These are phyloP conservation scores for Lactifluus volemus DNA, from an alignment of 768 basidiomycete species.

Conservation along the genomic window DNA sequence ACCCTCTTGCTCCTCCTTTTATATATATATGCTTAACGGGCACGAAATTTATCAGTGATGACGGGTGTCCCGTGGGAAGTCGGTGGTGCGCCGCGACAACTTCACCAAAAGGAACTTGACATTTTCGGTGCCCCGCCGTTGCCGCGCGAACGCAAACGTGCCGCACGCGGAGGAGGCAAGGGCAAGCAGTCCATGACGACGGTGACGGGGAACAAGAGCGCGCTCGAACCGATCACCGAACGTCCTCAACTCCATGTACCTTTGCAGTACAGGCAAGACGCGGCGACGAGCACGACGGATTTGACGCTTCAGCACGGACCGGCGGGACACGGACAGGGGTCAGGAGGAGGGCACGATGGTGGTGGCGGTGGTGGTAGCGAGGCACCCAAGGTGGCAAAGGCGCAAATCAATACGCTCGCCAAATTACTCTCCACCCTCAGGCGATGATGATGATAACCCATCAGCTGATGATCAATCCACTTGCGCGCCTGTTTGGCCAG, in stretches of 20 bases:
- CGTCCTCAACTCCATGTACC: slow-evolving; percentile 41
- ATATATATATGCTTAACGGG: not conserved
- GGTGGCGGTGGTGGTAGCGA: slow-evolving; percentile 27
- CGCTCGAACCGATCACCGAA: slow-evolving; percentile 70
- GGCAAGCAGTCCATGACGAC: slow-evolving; percentile 3
- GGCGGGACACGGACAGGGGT: slow-evolving; percentile 3
- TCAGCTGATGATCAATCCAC: not conserved
- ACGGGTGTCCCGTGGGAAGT: slow-evolving; percentile 72
- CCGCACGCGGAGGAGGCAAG: slow-evolving; percentile 13
- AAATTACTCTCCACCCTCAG: slow-evolving; percentile 85
- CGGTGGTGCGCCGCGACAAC: slow-evolving; percentile 56
- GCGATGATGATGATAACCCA: slow-evolving; percentile 35
- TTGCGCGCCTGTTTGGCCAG: not conserved
- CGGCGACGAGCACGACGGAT: slow-evolving; percentile 69
- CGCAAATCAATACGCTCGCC: slow-evolving; percentile 81
- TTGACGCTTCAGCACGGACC: slow-evolving; percentile 26
- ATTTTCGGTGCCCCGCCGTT: slow-evolving; percentile 50
- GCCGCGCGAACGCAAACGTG: slow-evolving; percentile 49
- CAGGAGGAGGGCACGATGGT: slow-evolving; percentile 22
- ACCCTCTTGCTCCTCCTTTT: slow-evolving; percentile 7
- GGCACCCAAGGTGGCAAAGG: slow-evolving; percentile 77
- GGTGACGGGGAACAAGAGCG: slow-evolving; percentile 48
- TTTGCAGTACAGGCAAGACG: slow-evolving; percentile 42
- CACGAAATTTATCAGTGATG: slow-evolving; percentile 41
- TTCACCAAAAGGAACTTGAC: slow-evolving; percentile 51